phyloP scores from a whole-genome alignment of 106 monocot genomes.

The Alisma plantagoaquatica region DNA sequence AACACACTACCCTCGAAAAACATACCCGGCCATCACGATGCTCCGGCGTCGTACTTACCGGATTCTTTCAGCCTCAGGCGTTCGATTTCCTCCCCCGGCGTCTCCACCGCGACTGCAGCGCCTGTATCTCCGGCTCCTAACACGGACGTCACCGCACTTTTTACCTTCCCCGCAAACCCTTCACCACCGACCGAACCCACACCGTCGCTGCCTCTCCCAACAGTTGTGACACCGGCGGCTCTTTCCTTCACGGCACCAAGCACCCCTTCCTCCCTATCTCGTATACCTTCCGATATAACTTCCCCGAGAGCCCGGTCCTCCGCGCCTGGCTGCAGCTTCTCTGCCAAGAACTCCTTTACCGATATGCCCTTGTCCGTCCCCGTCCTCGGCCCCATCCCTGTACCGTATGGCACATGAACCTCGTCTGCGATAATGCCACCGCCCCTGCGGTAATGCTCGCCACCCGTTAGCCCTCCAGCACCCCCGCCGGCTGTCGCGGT shows the following conservation, averaged over 20 bases:
- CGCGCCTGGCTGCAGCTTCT: conserved; percentile 47
- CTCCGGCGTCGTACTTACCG: no score
- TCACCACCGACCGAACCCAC: not conserved
- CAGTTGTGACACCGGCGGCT: not conserved
- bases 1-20: no score
- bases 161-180: conserved; percentile 26
- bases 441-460: conserved; percentile 16
- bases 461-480: conserved; percentile 24
- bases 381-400: not conserved
- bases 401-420: not conserved
- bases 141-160: conserved; percentile 22
- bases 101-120: no score
- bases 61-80: no score
- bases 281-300: conserved; percentile 34
- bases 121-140: conserved; percentile 9
- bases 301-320: conserved; percentile 38
- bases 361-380: conserved; percentile 19
- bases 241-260: not conserved
- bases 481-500: conserved; percentile 29
- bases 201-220: not conserved
- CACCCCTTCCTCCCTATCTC: no score
- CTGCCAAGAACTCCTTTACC: conserved; percentile 26
- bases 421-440: conserved; percentile 8
- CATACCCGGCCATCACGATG: no score
- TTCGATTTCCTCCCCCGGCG: no score